Evolutionary conservation across 1,284 basidiomycete genomes (phyloP), one percentile per base, ranked within the genome.

Genomic region (Irpex sp.): DNA sequence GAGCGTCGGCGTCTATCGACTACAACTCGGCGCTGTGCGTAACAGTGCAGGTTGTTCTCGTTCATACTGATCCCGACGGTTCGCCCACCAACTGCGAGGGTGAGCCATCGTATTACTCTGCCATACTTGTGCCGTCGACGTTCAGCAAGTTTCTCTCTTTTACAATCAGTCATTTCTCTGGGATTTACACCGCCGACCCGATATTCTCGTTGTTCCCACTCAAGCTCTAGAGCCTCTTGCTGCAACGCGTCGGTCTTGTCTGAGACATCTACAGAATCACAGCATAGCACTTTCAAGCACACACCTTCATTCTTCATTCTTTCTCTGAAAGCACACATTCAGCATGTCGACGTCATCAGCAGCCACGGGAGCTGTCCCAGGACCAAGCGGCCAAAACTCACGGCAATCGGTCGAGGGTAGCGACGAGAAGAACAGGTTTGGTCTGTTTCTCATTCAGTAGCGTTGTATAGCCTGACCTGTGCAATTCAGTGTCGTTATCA

Each of bases 401-500:
- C 80, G 68, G 62, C 63, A 64, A 38, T 67, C 66, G 55, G 73
- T 83, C 59, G 85, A 87, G 75, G 87, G 85, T 73, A 85, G 82
- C 67, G 88, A 91, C 71, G 90, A 91, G 74, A 89, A 89, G 84
- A 92, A 92, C 75, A 88, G 85, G 87, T 86, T 61, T 57, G 74
- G 65, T 40, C 60, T 26, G 62, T 56, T 54, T 47, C 64, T 62
- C 37, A 52, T 57, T 62, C 55, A 58, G 55, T 61, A 48, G 64
- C 58, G 40, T 36, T 57, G 13, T 31, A 55, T 55, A 38, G 49
- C 36, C 47, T 64, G 54, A 65, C 52, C 58, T 49, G 62, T 49
- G 58, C 31, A 56, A 54, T 51, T 44, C 75, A 96, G 93, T 74
- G 94, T 98, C 71, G 93, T 97, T 63, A 91, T 97, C 77, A 97